These are phyloP conservation scores for Diddensiella transvaalensis DNA, from an alignment of 805 yeast species.

Conservation along the genomic window DNA sequence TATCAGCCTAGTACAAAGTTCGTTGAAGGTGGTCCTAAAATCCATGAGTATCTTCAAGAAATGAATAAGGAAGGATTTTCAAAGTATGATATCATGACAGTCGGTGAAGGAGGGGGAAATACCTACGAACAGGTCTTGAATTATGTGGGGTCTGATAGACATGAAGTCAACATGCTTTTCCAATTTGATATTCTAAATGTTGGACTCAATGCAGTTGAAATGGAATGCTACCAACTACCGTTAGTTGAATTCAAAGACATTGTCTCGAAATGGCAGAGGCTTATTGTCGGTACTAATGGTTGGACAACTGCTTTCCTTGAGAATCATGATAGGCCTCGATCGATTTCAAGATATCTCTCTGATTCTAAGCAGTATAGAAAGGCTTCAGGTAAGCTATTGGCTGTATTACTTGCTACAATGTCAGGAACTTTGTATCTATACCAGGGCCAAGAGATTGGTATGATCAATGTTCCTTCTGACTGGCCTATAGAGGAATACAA, in stretches of 20 bases:
- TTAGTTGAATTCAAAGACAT: slow-evolving; percentile 10
- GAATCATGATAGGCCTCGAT: slow-evolving; percentile 58
- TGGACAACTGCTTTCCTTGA: slow-evolving; percentile 56
- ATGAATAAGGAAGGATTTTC: slow-evolving; percentile 39
- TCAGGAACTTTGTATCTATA: slow-evolving; percentile 55
- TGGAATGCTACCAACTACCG: slow-evolving; percentile 10
- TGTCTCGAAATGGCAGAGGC: slow-evolving; percentile 9
- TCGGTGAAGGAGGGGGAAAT: slow-evolving; percentile 51
- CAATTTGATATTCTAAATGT: slow-evolving; percentile 21
- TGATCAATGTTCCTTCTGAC: slow-evolving; percentile 44
- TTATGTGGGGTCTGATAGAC: slow-evolving; percentile 24
- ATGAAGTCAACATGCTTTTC: slow-evolving; percentile 29
- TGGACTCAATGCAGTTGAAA: background rate
- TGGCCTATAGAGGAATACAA: slow-evolving; percentile 46
- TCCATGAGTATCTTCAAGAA: slow-evolving; percentile 56
- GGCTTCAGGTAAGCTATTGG: slow-evolving; percentile 46
- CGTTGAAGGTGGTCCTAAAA: slow-evolving; percentile 48
- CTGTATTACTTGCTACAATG: slow-evolving; percentile 43
- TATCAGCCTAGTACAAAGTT: slow-evolving; percentile 39
- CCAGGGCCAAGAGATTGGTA: slow-evolving; percentile 62
- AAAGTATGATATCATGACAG: slow-evolving; percentile 51
- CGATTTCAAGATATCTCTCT: slow-evolving; percentile 45
- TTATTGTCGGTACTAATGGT: slow-evolving; percentile 29
- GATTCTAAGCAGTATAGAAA: slow-evolving; percentile 36
- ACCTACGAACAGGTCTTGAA: slow-evolving; percentile 24